Conservation (phyloP, 768 basidiomycete genomes). For the Holtermanniella nyarrowii region DNA sequence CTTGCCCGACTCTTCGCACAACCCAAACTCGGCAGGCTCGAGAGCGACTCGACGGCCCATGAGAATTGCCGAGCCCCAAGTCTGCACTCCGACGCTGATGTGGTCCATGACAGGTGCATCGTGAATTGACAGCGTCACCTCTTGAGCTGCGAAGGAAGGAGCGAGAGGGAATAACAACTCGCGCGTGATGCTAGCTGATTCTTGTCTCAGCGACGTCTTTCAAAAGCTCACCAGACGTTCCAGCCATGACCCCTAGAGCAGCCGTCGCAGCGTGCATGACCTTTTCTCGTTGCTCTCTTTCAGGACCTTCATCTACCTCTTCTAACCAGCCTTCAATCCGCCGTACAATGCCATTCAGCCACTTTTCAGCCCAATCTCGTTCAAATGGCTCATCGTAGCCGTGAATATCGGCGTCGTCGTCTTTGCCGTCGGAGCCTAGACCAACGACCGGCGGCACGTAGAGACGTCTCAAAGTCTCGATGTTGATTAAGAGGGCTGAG, state of each 20-base stretch:
- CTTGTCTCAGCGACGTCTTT: not conserved
- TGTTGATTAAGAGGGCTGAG: slow-evolving; percentile 17
- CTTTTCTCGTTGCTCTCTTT: slow-evolving; percentile 11
- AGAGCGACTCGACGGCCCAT: slow-evolving; percentile 32
- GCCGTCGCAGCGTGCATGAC: slow-evolving; percentile 34
- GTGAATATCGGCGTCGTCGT: slow-evolving; percentile 3
- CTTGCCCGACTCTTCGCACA: slow-evolving; percentile 4
- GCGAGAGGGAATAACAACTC: slow-evolving; percentile 32
- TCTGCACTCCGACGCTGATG: slow-evolving; percentile 39
- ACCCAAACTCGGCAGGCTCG: slow-evolving; percentile 22
- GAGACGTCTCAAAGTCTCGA: slow-evolving; percentile 22
- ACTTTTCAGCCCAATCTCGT: slow-evolving; percentile 38
- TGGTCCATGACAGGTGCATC: slow-evolving; percentile 40
- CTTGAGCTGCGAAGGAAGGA: slow-evolving; percentile 6
- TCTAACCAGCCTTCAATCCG: slow-evolving; percentile 32
- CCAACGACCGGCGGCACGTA: slow-evolving; percentile 35
- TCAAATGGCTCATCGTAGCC: slow-evolving; percentile 35
- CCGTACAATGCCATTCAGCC: slow-evolving; percentile 32
- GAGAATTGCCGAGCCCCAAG: slow-evolving; percentile 39
- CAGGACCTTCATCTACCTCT: slow-evolving; percentile 13
- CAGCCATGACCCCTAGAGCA: slow-evolving; percentile 36
- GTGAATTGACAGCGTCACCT: slow-evolving; percentile 20
- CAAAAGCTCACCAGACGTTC: slow-evolving; percentile 28
- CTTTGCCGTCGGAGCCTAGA: not conserved
- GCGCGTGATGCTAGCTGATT: slow-evolving; percentile 14